These are phyloP conservation scores for Ballota nigra DNA, from an alignment of 257 asterid species.

Conservation along the genomic window DNA sequence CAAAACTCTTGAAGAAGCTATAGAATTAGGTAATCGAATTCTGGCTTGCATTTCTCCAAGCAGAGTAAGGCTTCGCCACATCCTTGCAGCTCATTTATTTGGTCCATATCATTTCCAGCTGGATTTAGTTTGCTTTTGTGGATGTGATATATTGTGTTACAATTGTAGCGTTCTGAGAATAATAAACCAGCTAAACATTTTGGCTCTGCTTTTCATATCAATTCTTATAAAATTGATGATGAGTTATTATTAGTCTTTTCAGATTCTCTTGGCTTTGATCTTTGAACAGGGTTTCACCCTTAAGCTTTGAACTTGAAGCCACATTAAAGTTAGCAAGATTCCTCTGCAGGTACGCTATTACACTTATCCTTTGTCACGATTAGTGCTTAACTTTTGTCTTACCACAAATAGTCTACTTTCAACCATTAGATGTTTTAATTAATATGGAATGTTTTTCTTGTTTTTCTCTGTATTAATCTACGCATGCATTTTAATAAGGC, in stretches of 20 bases:
- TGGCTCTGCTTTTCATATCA: neutral
- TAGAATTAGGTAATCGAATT: slow-evolving; percentile 12
- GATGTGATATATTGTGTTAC: neutral
- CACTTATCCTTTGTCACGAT: slow-evolving; percentile 2
- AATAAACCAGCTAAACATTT: neutral
- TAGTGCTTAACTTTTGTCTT: slow-evolving; percentile 1
- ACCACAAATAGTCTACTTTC: neutral
- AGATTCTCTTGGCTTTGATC: slow-evolving; percentile 21
- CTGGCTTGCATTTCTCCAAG: slow-evolving; percentile 10
- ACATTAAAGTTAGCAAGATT: slow-evolving; percentile 91
- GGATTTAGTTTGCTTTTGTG: slow-evolving; percentile 9
- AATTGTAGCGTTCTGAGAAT: neutral
- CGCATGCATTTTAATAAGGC: slow-evolving; percentile 42
- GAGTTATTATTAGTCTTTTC: slow-evolving; percentile 2
- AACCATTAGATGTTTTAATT: neutral
- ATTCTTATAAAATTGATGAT: slow-evolving; percentile 1
- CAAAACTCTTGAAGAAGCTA: slow-evolving; percentile 5
- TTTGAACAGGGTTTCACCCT: slow-evolving; percentile 86
- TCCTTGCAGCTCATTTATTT: neutral
- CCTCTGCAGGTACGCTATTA: slow-evolving; percentile 80
- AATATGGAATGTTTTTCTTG: slow-evolving; percentile 6
- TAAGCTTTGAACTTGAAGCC: slow-evolving; percentile 98
- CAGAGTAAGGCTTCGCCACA: neutral
- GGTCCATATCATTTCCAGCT: neutral
- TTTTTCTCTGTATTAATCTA: slow-evolving; percentile 8